Evolutionary conservation across 371 early-diverging fungal genomes (phyloP).

Genomic region (Syncephalastrum monosporum): DNA sequence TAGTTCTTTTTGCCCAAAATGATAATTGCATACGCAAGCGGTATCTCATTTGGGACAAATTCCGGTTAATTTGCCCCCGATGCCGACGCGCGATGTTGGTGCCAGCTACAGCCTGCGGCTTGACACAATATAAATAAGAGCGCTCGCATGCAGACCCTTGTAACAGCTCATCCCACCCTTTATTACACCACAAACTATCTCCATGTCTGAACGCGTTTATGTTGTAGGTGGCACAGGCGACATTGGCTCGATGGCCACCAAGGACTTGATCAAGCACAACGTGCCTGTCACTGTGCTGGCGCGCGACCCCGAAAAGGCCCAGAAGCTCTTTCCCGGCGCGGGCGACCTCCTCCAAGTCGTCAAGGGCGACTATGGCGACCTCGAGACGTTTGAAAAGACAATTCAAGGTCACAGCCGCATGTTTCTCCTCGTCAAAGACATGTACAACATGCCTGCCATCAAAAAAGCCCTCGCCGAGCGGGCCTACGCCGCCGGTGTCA

Average conservation of each 20-base stretch:
- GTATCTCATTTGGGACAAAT: too few relatives aligned
- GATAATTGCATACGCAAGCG: too few relatives aligned
- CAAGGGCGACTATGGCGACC: conserved; percentile 10
- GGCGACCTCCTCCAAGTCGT: not conserved
- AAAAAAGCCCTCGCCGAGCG: conserved; percentile 1
- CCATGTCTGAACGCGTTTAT: conserved; percentile 9
- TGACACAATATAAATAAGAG: too few relatives aligned
- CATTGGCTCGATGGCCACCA: conserved; percentile 9
- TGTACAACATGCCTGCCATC: not conserved
- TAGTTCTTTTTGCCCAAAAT: too few relatives aligned
- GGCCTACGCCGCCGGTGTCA: conserved; percentile 32
- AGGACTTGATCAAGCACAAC: conserved; percentile 11
- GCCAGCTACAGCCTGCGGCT: too few relatives aligned
- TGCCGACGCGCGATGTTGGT: too few relatives aligned
- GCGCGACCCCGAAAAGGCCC: conserved; percentile 14
- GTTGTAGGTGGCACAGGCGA: conserved; percentile 21
- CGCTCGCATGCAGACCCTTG: too few relatives aligned
- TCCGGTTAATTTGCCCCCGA: too few relatives aligned
- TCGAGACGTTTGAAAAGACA: conserved; percentile 14
- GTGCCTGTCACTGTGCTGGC: conserved; percentile 9
- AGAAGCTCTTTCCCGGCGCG: not conserved
- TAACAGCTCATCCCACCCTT: too few relatives aligned
- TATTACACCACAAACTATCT: too few relatives aligned
- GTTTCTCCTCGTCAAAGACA: conserved; percentile 8
- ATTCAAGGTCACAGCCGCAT: conserved; percentile 23